Base-by-base conservation (phyloP, 179 eudicot genomes). In the Heliamphora pulchella region DNA sequence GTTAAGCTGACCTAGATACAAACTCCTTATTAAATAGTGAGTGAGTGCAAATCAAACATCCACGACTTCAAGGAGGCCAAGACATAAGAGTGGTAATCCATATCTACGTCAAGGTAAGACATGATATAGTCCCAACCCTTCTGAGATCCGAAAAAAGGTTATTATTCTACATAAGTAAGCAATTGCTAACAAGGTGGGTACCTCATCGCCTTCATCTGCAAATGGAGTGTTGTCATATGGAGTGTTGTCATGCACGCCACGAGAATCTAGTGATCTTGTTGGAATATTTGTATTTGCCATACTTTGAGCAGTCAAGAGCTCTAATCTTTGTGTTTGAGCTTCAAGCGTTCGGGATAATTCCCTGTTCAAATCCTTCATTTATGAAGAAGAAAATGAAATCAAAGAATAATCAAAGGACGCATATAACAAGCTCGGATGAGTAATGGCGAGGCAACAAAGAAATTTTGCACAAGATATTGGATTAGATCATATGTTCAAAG, bases 161-260 rank as follows among this genome's bases (percentile, higher is more conserved):
- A n/a, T 14, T 7, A 65, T 17, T 64, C 48, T 31, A 77, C 47
- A 47, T 46, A 77, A 22, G 4, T 9, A 51, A 51, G 31, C 0
- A 31, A 50, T 70, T 39, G 18, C 22, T 76, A 66, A 71, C 10
- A 2, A 71, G 48, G 17, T 22, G 6, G 46, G 50, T 91, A 94
- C 99, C 99, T 96, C 97, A 74, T 96, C 99, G 73, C 98, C 99
- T 90, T 96, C 99, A 88, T 96, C 99, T 63, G 98, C 98, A 88
- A 90, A 92, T 4, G 90, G 81, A 77, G 90, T 84, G 74, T 83
- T 89, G 71, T 92, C 97, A 10, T 67, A 92, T 4, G 90, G 81
- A 77, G 90, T 84, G 74, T 83, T 89, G 71, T 92, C 97, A 10
- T 67, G 88, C 76, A 87, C 80, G 75, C 59, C 57, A 76, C 58